A percentile compares a stretch with the other conserved stretches of the same genome.
These are phyloP conservation scores for Boletus pseudo-olivaceus DNA, from an alignment of 768 basidiomycete species.

Conservation along the genomic window DNA sequence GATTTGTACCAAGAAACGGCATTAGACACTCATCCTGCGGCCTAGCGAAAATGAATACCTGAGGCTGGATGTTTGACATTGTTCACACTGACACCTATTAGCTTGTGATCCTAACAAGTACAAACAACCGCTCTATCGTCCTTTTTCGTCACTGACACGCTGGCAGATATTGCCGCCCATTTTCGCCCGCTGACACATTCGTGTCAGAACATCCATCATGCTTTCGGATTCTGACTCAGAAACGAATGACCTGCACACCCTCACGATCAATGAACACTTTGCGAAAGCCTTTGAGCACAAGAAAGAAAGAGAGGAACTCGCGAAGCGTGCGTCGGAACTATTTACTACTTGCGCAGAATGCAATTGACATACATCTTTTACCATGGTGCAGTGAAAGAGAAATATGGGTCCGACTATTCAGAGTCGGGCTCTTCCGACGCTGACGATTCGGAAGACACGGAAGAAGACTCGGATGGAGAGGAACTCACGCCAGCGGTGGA, in stretches of 20 bases:
- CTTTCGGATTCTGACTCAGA: constrained; percentile 51
- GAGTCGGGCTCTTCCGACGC: constrained; percentile 8
- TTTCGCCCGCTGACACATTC: background rate
- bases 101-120: constrained; percentile 12
- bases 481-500: constrained; percentile 92
- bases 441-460: constrained; percentile 52
- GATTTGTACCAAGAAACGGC: no score
- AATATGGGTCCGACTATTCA: constrained; percentile 76
- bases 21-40: no score
- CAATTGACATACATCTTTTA: background rate
- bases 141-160: background rate
- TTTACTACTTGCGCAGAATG: background rate
- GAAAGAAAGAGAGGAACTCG: constrained; percentile 83
- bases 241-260: constrained; percentile 38
- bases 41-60: no score
- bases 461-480: constrained; percentile 94
- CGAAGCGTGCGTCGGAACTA: constrained; percentile 52
- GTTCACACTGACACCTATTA: no score
- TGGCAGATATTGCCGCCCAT: background rate
- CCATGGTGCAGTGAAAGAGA: constrained; percentile 63
- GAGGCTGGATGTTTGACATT: no score
- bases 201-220: constrained; percentile 29
- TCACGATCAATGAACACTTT: constrained; percentile 72
- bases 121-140: constrained; percentile 13
- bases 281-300: constrained; percentile 81